Conservation (phyloP, 129 eudicot species). For the Artemisia annua region DNA sequence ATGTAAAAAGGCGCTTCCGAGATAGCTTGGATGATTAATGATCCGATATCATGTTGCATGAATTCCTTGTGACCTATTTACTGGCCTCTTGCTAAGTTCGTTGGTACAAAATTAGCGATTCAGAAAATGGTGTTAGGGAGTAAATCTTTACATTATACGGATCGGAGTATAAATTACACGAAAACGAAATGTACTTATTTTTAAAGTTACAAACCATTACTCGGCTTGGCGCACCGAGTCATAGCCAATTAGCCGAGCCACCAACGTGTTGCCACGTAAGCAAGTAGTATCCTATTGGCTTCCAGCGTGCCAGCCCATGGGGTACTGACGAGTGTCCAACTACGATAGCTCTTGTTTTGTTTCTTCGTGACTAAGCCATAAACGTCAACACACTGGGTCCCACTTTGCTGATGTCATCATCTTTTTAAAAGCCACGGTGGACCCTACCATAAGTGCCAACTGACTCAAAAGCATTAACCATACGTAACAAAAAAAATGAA, state of each 20-base stretch:
- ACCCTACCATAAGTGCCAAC: constrained; percentile 53
- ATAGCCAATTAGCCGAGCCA: constrained; percentile 20
- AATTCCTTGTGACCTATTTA: no score
- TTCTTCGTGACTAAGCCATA: constrained; percentile 72
- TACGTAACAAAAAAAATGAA: constrained; percentile 18
- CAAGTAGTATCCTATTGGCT: constrained; percentile 25
- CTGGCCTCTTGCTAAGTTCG: no score
- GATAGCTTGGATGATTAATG: no score
- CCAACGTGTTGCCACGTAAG: constrained; percentile 34
- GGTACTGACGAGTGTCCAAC: constrained; percentile 31
- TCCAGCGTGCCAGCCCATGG: constrained; percentile 9
- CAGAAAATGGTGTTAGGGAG: no score
- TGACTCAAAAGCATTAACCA: constrained; percentile 62
- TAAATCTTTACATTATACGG: no score
- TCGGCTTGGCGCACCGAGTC: constrained; percentile 26
- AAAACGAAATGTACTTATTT: not conserved
- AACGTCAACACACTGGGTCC: constrained; percentile 33
- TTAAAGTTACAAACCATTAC: not conserved
- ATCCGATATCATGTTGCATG: no score
- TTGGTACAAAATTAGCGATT: no score
- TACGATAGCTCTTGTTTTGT: constrained; percentile 36
- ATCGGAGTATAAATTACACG: no score
- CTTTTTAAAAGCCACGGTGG: constrained; percentile 38
- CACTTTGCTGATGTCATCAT: constrained; percentile 46
- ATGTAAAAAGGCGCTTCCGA: no score